Evolutionary conservation across 1,139 yeast species (phyloP).

Genomic region (Meyerozyma elateridarum): DNA sequence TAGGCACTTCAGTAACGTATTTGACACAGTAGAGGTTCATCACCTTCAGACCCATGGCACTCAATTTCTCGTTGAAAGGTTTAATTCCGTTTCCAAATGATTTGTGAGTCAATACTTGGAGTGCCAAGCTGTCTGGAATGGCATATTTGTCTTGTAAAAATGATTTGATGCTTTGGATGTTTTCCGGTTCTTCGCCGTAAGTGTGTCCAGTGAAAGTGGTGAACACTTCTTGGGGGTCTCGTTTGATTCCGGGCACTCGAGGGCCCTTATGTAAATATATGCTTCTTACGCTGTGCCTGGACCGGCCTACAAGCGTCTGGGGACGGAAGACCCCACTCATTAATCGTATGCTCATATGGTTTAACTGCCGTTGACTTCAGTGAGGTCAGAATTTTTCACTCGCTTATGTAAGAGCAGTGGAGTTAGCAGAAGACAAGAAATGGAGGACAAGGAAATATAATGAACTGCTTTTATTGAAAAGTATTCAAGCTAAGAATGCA

Average conservation of each 20-base stretch:
- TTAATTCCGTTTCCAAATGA: slow-evolving; percentile 87
- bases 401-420: slow-evolving; percentile 6
- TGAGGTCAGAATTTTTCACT: slow-evolving; percentile 4
- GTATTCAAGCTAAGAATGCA: no score
- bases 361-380: slow-evolving; percentile 1
- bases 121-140: slow-evolving; percentile 50
- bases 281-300: neutral
- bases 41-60: slow-evolving; percentile 73
- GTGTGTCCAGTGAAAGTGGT: slow-evolving; percentile 53
- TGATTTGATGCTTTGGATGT: slow-evolving; percentile 42
- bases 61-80: slow-evolving; percentile 83
- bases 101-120: slow-evolving; percentile 86
- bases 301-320: neutral
- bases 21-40: slow-evolving; percentile 57
- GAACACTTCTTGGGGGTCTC: slow-evolving; percentile 65
- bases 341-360: slow-evolving; percentile 7
- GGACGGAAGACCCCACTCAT: slow-evolving; percentile 2
- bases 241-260: slow-evolving; percentile 68
- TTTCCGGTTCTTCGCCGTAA: slow-evolving; percentile 52
- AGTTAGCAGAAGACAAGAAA: no score
- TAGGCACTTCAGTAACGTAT: slow-evolving; percentile 36
- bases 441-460: no score
- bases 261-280: slow-evolving; percentile 48
- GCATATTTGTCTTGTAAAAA: slow-evolving; percentile 41
- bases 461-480: no score